Conservation (phyloP, 2,329 filamentous ascomycete genomes). For the Blumeriella jaapii region DNA sequence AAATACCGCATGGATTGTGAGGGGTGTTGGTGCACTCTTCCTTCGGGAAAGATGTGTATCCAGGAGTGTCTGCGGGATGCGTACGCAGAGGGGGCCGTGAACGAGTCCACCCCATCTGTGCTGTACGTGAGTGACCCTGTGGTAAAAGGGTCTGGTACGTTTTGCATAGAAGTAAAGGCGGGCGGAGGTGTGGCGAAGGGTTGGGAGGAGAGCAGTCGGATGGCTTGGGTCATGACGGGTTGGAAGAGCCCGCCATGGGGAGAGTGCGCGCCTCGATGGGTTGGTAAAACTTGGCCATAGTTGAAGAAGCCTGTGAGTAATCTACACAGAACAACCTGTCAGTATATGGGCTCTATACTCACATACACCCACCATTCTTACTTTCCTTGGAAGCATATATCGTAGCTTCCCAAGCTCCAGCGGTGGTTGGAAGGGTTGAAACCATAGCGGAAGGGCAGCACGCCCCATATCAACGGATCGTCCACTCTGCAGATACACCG, state of each 20-base stretch:
- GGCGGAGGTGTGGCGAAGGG: conserved; percentile 31
- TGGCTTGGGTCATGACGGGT: conserved; percentile 74
- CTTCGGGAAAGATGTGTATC: conserved; percentile 95
- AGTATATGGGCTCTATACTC: background rate
- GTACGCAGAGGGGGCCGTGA: conserved; percentile 62
- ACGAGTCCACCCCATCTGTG: conserved; percentile 54
- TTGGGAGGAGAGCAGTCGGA: conserved; percentile 63
- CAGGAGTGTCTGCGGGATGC: conserved; percentile 61
- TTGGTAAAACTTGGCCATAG: conserved; percentile 81
- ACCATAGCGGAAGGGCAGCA: conserved; percentile 63
- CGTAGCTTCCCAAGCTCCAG: conserved; percentile 86
- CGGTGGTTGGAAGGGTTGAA: conserved; percentile 65
- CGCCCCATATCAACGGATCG: conserved; percentile 89
- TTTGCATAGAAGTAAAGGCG: conserved; percentile 6
- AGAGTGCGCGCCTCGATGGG: conserved; percentile 69
- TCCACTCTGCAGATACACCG: conserved; percentile 53
- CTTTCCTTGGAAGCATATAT: conserved; percentile 89
- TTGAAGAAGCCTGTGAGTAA: conserved; percentile 69
- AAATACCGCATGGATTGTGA: conserved; percentile 81
- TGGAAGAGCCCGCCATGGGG: conserved; percentile 74
- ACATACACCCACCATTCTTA: conserved; percentile 30
- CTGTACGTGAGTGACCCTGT: conserved; percentile 41
- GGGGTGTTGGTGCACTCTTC: conserved; percentile 80
- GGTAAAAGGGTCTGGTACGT: conserved; percentile 38
- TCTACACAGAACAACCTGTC: conserved; percentile 32